Evolutionary conservation across 305 asterid species (phyloP).

Genomic region (Fraxinus latifolia): DNA sequence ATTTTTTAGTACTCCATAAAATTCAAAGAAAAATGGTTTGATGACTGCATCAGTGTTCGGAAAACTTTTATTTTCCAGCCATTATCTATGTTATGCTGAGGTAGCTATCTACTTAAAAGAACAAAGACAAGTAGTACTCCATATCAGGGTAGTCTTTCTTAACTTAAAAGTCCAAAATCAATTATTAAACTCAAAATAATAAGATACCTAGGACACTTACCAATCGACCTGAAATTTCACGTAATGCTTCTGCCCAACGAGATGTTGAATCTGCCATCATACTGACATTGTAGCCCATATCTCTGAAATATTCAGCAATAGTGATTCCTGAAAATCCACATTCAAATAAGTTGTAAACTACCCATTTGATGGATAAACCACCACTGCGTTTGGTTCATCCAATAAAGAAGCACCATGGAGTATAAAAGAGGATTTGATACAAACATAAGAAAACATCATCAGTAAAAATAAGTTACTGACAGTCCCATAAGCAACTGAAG

Average conservation of each 20-base stretch:
- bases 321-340: slow-evolving; percentile 77
- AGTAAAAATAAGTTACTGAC: neutral
- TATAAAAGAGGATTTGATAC: neutral
- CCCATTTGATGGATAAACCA: slow-evolving; percentile 9
- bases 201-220: slow-evolving; percentile 40
- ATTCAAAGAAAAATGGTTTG: neutral
- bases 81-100: neutral
- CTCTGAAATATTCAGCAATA: slow-evolving; percentile 96
- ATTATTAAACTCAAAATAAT: neutral
- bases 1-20: slow-evolving; percentile 7
- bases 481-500: slow-evolving; percentile 6
- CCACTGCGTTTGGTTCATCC: neutral
- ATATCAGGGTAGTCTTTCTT: slow-evolving; percentile 4
- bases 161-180: slow-evolving; percentile 1
- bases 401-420: neutral
- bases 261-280: slow-evolving; percentile 99
- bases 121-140: slow-evolving; percentile 10
- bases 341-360: slow-evolving; percentile 7
- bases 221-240: slow-evolving; percentile 98
- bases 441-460: neutral
- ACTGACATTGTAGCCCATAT: slow-evolving; percentile 99
- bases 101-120: neutral
- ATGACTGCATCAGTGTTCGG: slow-evolving; percentile 1
- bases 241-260: slow-evolving; percentile 99
- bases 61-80: neutral